phyloP scores from a whole-genome alignment of 1,284 basidiomycete genomes.

The Cutaneotrichosporon cyanovorans region DNA sequence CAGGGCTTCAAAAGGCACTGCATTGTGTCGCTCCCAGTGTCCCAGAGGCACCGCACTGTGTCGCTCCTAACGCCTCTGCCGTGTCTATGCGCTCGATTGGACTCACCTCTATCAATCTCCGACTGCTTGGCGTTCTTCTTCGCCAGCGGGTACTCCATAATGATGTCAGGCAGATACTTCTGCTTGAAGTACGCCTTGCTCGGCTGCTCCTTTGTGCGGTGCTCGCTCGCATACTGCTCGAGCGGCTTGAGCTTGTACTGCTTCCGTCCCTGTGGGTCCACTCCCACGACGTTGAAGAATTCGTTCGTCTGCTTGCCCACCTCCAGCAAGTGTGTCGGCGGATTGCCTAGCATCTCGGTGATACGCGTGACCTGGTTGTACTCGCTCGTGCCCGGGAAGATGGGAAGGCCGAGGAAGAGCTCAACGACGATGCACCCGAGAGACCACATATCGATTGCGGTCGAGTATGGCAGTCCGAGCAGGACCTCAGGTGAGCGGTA shows the following conservation, averaged over 20 bases:
- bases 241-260: conserved; percentile 82
- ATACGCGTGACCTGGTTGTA: conserved; percentile 96
- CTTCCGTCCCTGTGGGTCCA: conserved; percentile 78
- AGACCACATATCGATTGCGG: conserved; percentile 96
- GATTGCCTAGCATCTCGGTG: conserved; percentile 92
- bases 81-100: too few relatives aligned
- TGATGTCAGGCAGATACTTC: conserved; percentile 85
- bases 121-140: conserved; percentile 66
- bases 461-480: conserved; percentile 87
- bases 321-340: conserved; percentile 88
- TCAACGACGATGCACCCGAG: conserved; percentile 99
- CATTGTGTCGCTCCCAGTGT: too few relatives aligned
- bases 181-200: conserved; percentile 99
- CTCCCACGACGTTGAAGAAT: conserved; percentile 73
- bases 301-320: conserved; percentile 90
- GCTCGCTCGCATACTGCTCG: conserved; percentile 92
- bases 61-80: too few relatives aligned
- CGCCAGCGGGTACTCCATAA: conserved; percentile 88
- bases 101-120: conserved; percentile 85
- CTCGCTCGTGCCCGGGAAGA: conserved; percentile 98
- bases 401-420: conserved; percentile 87
- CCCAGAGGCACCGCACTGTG: neutral
- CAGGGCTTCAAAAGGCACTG: too few relatives aligned
- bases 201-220: conserved; percentile 89
- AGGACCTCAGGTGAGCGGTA: conserved; percentile 98